Conservation (phyloP, 2,329 filamentous ascomycete species). For the Botrytis byssoidea region DNA sequence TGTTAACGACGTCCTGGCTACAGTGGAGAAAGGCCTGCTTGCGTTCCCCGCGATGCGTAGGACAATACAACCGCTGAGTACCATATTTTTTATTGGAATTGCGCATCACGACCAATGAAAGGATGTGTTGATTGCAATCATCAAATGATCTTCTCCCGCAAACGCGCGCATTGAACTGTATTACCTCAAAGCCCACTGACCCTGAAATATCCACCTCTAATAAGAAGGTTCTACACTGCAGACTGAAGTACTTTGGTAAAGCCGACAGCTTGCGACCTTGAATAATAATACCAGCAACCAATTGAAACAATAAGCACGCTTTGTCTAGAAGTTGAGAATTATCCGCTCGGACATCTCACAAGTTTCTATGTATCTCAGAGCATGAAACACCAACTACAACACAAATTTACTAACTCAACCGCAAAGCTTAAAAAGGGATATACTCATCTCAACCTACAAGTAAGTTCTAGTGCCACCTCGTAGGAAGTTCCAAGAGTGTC, state of each 20-base stretch:
- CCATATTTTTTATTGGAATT: neutral
- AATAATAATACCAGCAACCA: neutral
- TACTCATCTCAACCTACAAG: constrained; percentile 6
- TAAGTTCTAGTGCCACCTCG: neutral
- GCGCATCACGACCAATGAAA: neutral
- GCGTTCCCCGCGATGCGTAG: constrained; percentile 8
- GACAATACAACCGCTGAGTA: neutral
- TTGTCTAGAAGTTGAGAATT: constrained; percentile 16
- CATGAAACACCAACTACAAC: constrained; percentile 10
- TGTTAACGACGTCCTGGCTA: neutral
- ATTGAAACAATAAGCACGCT: constrained; percentile 17
- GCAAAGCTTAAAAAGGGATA: neutral
- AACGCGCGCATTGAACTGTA: constrained; percentile 1
- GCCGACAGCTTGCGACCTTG: neutral
- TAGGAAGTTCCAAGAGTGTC: constrained; percentile 11
- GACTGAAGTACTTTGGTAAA: neutral
- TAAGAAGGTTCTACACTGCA: neutral
- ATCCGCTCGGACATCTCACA: constrained; percentile 18
- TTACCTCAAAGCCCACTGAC: neutral
- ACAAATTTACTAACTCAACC: neutral
- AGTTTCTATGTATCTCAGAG: constrained; percentile 1
- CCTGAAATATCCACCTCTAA: neutral
- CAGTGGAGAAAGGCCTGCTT: neutral
- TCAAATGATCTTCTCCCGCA: constrained; percentile 1
- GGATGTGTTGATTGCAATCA: neutral